Conservation (phyloP, 257 asterid species). For the Fraxinus americana region DNA sequence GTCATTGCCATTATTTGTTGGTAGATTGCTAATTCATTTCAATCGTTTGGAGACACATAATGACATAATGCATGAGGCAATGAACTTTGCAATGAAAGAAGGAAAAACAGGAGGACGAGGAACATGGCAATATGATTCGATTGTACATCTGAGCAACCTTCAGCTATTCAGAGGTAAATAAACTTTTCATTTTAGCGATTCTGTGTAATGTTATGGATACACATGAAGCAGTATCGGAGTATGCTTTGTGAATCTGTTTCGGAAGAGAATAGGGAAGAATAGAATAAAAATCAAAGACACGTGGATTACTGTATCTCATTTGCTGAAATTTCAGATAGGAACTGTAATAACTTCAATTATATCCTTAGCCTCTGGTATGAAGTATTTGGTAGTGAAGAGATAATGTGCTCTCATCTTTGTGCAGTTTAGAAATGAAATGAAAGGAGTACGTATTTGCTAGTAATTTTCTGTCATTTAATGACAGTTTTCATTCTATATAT, state of each 20-base stretch:
- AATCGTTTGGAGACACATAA: neutral
- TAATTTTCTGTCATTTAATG: no score
- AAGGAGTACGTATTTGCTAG: no score
- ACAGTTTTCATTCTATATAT: no score
- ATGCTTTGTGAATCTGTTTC: neutral
- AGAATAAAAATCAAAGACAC: neutral
- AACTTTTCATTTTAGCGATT: neutral
- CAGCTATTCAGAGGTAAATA: neutral
- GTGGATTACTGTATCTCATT: neutral
- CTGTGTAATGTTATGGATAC: neutral
- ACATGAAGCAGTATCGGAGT: neutral
- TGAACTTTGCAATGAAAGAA: neutral
- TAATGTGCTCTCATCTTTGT: slow-evolving; percentile 5
- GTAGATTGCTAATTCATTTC: neutral
- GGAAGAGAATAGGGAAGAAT: neutral
- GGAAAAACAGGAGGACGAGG: neutral
- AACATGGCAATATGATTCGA: neutral
- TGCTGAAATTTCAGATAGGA: slow-evolving; percentile 5
- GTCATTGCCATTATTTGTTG: slow-evolving; percentile 6
- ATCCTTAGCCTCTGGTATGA: slow-evolving; percentile 15
- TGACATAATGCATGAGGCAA: neutral
- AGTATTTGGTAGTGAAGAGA: slow-evolving; percentile 14
- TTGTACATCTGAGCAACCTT: slow-evolving; percentile 7
- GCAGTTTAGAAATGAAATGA: no score
- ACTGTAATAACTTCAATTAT: slow-evolving; percentile 6